phyloP scores from a whole-genome alignment of 495 filamentous ascomycete genomes.

The Cryomyces minteri region DNA sequence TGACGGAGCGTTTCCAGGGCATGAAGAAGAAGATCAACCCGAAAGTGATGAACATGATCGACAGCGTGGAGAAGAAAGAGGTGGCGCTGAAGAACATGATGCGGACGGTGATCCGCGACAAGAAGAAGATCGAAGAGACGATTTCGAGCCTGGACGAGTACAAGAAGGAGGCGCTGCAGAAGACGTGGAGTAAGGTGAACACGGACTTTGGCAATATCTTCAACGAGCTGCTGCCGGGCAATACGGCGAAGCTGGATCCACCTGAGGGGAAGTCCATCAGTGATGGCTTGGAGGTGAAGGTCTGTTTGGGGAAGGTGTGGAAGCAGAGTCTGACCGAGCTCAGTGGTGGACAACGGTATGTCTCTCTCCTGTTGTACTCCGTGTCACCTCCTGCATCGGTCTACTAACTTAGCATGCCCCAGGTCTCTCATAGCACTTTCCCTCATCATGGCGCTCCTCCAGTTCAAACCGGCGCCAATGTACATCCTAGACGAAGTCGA shows the following conservation, averaged over 20 bases:
- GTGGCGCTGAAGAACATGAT: slow-evolving; percentile 91
- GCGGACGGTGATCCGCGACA: slow-evolving; percentile 87
- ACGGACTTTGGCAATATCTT: slow-evolving; percentile 95
- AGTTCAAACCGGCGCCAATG: slow-evolving; percentile 99
- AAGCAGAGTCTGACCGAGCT: slow-evolving; percentile 91
- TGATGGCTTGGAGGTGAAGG: slow-evolving; percentile 93
- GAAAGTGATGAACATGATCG: slow-evolving; percentile 99
- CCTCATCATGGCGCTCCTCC: slow-evolving; percentile 92
- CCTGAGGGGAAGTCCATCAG: slow-evolving; percentile 83
- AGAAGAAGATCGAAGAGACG: slow-evolving; percentile 99
- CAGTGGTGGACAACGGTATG: slow-evolving; percentile 84
- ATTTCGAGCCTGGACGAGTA: slow-evolving; percentile 88
- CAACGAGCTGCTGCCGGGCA: slow-evolving; percentile 76
- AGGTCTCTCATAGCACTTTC: slow-evolving; percentile 92
- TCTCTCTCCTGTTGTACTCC: slow-evolving; percentile 9
- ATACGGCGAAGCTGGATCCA: slow-evolving; percentile 84
- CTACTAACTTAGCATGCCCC: background rate
- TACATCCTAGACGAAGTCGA: slow-evolving; percentile 99
- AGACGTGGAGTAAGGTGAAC: slow-evolving; percentile 96
- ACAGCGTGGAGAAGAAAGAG: slow-evolving; percentile 98
- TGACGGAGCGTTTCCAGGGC: slow-evolving; percentile 84
- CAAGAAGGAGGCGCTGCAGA: slow-evolving; percentile 92
- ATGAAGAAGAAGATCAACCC: slow-evolving; percentile 99
- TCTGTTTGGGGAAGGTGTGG: slow-evolving; percentile 92
- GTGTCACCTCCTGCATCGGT: background rate